Evolutionary conservation across 495 filamentous ascomycete species (phyloP).

Genomic region (Neurospora discreta): DNA sequence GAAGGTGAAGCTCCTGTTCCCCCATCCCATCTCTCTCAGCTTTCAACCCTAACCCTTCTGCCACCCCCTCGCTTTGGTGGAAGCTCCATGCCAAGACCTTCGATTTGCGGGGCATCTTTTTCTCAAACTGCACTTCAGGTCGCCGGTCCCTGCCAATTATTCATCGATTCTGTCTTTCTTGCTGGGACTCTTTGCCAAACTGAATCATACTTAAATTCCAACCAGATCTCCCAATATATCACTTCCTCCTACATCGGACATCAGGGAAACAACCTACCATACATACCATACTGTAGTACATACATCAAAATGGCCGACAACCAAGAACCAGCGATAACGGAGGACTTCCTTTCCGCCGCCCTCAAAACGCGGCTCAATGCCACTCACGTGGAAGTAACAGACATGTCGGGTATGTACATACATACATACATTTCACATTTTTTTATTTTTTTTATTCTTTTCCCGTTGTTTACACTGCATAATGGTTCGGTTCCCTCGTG

Average conservation of each 20-base stretch:
- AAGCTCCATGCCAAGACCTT: neutral
- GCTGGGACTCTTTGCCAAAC: no score
- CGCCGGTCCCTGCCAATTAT: neutral
- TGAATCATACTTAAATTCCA: no score
- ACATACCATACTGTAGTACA: constrained; percentile 5
- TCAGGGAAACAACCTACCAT: neutral
- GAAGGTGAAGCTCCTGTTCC: neutral
- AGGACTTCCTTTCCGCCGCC: constrained; percentile 53
- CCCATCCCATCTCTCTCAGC: neutral
- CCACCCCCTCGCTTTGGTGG: neutral
- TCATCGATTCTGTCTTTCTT: neutral
- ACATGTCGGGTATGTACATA: constrained; percentile 69
- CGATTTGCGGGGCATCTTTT: neutral
- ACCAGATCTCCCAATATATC: neutral
- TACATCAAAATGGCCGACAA: constrained; percentile 33
- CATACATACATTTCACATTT: neutral
- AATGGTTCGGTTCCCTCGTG: neutral
- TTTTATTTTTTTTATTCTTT: neutral
- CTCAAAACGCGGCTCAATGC: constrained; percentile 66
- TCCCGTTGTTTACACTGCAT: neutral
- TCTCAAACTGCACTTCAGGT: neutral
- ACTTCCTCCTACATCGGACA: neutral
- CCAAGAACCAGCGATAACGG: constrained; percentile 47
- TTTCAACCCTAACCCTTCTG: neutral
- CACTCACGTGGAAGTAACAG: constrained; percentile 79